Evolutionary conservation across 306 rosid species (phyloP).

Genomic region (Vigna radiata): DNA sequence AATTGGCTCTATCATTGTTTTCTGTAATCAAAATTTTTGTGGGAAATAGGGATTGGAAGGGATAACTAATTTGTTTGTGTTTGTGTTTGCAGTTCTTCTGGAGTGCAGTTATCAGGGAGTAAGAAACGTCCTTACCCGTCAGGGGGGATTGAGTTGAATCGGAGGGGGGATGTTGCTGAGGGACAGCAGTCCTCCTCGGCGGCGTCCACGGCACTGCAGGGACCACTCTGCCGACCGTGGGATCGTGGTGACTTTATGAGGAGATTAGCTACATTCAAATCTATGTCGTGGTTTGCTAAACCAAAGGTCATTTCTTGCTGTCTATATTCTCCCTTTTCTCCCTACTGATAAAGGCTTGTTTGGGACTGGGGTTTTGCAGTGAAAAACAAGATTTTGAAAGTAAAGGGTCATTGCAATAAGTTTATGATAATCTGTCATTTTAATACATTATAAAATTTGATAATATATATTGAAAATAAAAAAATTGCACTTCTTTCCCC

Average conservation of each 20-base stretch:
- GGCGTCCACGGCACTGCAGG: conserved; percentile 38
- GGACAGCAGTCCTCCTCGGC: conserved; percentile 50
- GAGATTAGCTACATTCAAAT: conserved; percentile 86
- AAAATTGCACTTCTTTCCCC: neutral
- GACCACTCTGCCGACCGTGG: conserved; percentile 86
- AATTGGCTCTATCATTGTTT: neutral
- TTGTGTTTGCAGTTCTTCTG: conserved; percentile 53
- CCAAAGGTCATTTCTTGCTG: conserved; percentile 65
- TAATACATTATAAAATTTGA: neutral
- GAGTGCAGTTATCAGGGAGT: conserved; percentile 58
- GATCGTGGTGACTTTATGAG: conserved; percentile 82
- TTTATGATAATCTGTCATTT: neutral
- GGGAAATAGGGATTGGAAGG: conserved; percentile 3
- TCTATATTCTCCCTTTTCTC: conserved; percentile 2
- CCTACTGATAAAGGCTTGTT: neutral
- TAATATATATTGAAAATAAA: neutral
- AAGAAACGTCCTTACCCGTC: conserved; percentile 65
- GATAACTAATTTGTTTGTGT: conserved; percentile 9
- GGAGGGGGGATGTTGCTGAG: conserved; percentile 53
- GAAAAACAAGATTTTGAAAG: neutral
- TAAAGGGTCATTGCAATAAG: neutral
- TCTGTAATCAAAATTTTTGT: neutral
- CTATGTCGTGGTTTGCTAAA: conserved; percentile 98
- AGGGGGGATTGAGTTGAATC: conserved; percentile 56
- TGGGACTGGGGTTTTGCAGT: neutral